Evolutionary conservation across 2,329 filamentous ascomycete species (phyloP), one percentile per base, ranked within the genome.

Genomic region (Ophiosphaerella herpotricha): DNA sequence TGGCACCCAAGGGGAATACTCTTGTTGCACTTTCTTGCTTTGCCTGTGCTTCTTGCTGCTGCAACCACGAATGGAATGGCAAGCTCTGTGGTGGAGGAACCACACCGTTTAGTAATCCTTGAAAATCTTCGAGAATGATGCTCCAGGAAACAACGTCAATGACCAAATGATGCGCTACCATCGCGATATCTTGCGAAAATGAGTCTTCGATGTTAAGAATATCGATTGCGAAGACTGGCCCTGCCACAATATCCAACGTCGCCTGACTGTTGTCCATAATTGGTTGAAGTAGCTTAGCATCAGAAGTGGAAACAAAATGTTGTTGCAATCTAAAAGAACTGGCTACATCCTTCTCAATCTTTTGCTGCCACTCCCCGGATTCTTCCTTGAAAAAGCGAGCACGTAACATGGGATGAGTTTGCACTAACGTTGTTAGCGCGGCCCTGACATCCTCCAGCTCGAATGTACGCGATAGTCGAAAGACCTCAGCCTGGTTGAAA

Each of bases 161-260:
- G 6, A 73, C 55, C 0, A 74, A 53, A 45, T 74, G 72, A 43
- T 74, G 71, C 6, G 66, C 68, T 50, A 52, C 77, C 39, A 71
- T 73, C 49, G 23, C 74, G 55, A 64, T 74, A 51, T 61, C 59
- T 12, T 55, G 75, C 45, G 44, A 73, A 49, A 66, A 61, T 13
- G 62, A 58, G 1, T 67, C 67, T 33, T 72, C 54, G 3, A 74
- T 50, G 5, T 71, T 55, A 49, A 79, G 75, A 8, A 79, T 52
- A 44, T 79, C 75, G 3, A 75, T 66, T 0, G 74, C 73, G 29
- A 80, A 61, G 0, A 78, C 56, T 1, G 77, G 73, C 0, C 74
- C 73, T 18, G 56, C 48, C 6, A 59, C 52, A 31, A 75, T 67
- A 34, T 74, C 55, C 6, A 75, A 53, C 2, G 64, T 63, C 0